phyloP scores from a whole-genome alignment of 2,329 filamentous ascomycete species.

The Paramyrothecium sp. region DNA sequence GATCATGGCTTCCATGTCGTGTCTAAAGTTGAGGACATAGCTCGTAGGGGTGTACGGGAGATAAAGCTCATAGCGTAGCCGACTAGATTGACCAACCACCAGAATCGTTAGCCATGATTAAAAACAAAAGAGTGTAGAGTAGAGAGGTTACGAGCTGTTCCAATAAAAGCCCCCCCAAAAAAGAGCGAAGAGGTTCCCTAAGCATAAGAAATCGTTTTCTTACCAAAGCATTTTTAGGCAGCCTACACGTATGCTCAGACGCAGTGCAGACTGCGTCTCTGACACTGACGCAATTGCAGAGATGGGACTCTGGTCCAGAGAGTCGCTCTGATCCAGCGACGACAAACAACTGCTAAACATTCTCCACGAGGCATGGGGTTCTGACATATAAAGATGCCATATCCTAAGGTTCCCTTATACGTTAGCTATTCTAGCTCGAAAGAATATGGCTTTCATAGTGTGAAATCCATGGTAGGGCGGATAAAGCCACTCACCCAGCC shows the following conservation, averaged over 20 bases:
- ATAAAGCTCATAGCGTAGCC: background rate
- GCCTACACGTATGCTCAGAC: background rate
- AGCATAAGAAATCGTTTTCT: background rate
- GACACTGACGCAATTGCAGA: background rate
- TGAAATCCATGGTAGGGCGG: background rate
- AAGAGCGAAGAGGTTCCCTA: no score
- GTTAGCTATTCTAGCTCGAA: background rate
- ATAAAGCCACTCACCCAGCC: conserved; percentile 1
- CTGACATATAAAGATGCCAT: background rate
- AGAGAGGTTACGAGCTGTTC: background rate
- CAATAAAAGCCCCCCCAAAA: no score
- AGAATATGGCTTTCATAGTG: background rate
- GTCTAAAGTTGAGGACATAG: background rate
- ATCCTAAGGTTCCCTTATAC: background rate
- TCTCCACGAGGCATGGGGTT: background rate
- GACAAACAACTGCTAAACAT: background rate
- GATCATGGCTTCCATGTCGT: background rate
- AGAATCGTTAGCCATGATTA: background rate
- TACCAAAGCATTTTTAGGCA: background rate
- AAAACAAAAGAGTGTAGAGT: no score
- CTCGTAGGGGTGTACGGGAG: background rate
- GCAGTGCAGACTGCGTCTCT: background rate
- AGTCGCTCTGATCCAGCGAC: background rate
- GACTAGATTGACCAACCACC: background rate
- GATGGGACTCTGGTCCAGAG: background rate